These are phyloP conservation scores for Coniochaeta pulveracea DNA, from an alignment of 2,329 filamentous ascomycete genomes.

Conservation along the genomic window DNA sequence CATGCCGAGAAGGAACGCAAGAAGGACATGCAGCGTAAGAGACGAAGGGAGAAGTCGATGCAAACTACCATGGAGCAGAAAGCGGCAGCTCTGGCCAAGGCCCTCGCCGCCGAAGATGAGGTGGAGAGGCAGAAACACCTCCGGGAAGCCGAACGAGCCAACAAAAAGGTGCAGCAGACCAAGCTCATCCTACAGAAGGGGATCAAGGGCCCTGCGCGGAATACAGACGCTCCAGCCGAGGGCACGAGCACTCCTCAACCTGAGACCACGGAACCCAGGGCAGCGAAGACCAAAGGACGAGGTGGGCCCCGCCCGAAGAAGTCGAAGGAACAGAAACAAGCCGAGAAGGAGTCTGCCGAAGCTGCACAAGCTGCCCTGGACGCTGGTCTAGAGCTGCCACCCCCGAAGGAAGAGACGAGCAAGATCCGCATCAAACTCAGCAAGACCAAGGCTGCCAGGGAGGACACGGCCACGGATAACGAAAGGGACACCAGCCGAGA, in stretches of 20 bases:
- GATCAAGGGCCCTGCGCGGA: slow-evolving; percentile 63
- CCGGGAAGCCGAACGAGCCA: slow-evolving; percentile 77
- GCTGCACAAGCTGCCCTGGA: slow-evolving; percentile 78
- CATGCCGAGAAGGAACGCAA: slow-evolving; percentile 97
- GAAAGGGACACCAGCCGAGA: slow-evolving; percentile 41
- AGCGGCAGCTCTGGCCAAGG: slow-evolving; percentile 68
- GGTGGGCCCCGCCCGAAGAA: slow-evolving; percentile 71
- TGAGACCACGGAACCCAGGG: slow-evolving; percentile 41
- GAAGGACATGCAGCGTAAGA: slow-evolving; percentile 98
- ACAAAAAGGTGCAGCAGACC: slow-evolving; percentile 87
- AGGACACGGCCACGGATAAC: slow-evolving; percentile 29
- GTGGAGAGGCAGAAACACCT: slow-evolving; percentile 70
- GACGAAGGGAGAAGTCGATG: slow-evolving; percentile 90
- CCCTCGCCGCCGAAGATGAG: slow-evolving; percentile 69
- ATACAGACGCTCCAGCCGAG: slow-evolving; percentile 68
- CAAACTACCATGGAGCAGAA: slow-evolving; percentile 87
- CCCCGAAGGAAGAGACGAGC: slow-evolving; percentile 44
- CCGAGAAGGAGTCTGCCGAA: slow-evolving; percentile 73
- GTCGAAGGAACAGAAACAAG: slow-evolving; percentile 76
- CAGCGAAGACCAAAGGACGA: slow-evolving; percentile 37
- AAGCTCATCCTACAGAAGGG: slow-evolving; percentile 80
- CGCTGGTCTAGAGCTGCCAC: slow-evolving; percentile 64
- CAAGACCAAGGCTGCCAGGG: slow-evolving; percentile 35
- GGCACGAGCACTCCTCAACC: slow-evolving; percentile 79
- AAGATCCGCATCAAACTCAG: slow-evolving; percentile 54